Evolutionary conservation across 441 rosid species (phyloP).

Genomic region (Gossypium aridum): DNA sequence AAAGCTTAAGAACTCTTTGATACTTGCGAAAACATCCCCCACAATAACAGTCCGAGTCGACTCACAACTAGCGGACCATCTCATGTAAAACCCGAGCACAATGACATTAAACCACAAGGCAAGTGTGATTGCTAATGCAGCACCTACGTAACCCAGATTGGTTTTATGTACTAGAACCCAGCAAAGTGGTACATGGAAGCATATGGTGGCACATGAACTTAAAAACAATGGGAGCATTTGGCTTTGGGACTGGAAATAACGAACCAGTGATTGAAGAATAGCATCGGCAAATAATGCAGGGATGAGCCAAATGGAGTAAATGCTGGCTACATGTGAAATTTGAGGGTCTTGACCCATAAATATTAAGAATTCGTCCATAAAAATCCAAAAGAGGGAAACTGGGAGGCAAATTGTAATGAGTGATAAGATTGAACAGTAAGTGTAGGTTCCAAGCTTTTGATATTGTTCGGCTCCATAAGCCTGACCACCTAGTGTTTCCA

Average conservation of each 20-base stretch:
- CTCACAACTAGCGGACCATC: slow-evolving; percentile 18
- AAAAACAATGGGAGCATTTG: slow-evolving; percentile 24
- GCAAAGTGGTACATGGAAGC: slow-evolving; percentile 30
- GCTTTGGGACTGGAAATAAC: slow-evolving; percentile 29
- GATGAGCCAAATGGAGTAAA: slow-evolving; percentile 25
- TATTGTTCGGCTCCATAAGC: slow-evolving; percentile 35
- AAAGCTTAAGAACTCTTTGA: slow-evolving; percentile 22
- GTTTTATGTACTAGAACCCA: slow-evolving; percentile 28
- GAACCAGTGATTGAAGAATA: slow-evolving; percentile 21
- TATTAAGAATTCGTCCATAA: slow-evolving; percentile 24
- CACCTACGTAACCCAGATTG: slow-evolving; percentile 20
- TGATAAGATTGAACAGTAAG: slow-evolving; percentile 20
- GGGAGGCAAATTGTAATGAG: slow-evolving; percentile 22
- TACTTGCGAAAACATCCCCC: slow-evolving; percentile 7
- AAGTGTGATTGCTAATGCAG: slow-evolving; percentile 20
- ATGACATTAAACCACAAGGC: slow-evolving; percentile 29
- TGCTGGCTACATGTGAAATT: slow-evolving; percentile 19
- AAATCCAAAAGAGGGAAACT: slow-evolving; percentile 25
- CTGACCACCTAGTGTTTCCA: slow-evolving; percentile 34
- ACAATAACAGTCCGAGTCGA: slow-evolving; percentile 13
- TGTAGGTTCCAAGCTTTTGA: slow-evolving; percentile 26
- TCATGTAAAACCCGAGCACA: slow-evolving; percentile 21
- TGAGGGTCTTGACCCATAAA: slow-evolving; percentile 30
- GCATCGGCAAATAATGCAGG: slow-evolving; percentile 25
- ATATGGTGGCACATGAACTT: slow-evolving; percentile 17